These are phyloP conservation scores for Lepidium aucheri DNA, from an alignment of 345 rosid species.

Conservation along the genomic window DNA sequence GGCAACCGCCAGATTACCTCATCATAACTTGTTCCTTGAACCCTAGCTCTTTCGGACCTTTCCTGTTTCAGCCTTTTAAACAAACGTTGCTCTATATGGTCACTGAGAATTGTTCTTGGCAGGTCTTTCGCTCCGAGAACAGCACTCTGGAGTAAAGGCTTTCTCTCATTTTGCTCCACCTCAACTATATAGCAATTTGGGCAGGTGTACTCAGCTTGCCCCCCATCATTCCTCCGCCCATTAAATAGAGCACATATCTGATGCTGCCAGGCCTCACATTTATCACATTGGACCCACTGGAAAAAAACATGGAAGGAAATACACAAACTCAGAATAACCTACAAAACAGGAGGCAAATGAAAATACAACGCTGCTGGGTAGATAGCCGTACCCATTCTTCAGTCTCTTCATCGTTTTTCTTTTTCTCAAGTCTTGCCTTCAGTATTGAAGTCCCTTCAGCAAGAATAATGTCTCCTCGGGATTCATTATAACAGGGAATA, in stretches of 20 bases:
- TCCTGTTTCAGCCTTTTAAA: conserved; percentile 67
- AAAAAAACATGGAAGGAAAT: conserved; percentile 20
- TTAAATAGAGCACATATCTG: conserved; percentile 97
- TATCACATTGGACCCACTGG: conserved; percentile 99
- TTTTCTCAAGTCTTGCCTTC: conserved; percentile 87
- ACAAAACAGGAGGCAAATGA: conserved; percentile 3
- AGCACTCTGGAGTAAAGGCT: conserved; percentile 92
- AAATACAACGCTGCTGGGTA: neutral
- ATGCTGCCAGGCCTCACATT: conserved; percentile 99
- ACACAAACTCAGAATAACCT: conserved; percentile 4
- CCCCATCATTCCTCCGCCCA: conserved; percentile 98
- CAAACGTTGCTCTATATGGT: conserved; percentile 88
- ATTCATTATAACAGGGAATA: conserved; percentile 90
- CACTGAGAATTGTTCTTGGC: conserved; percentile 90
- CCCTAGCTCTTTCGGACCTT: conserved; percentile 76
- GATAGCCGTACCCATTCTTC: conserved; percentile 86
- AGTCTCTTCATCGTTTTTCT: conserved; percentile 97
- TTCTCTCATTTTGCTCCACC: conserved; percentile 85
- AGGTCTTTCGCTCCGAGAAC: conserved; percentile 97
- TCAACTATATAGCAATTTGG: conserved; percentile 90
- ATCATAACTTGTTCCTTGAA: conserved; percentile 66
- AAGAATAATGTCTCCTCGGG: conserved; percentile 74
- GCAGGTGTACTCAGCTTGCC: conserved; percentile 99
- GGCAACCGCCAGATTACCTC: conserved; percentile 47
- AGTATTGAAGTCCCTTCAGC: conserved; percentile 62